Evolutionary conservation across 1,284 basidiomycete genomes (phyloP), one percentile per base, ranked within the genome.

Genomic region (Earliella scabrosa): DNA sequence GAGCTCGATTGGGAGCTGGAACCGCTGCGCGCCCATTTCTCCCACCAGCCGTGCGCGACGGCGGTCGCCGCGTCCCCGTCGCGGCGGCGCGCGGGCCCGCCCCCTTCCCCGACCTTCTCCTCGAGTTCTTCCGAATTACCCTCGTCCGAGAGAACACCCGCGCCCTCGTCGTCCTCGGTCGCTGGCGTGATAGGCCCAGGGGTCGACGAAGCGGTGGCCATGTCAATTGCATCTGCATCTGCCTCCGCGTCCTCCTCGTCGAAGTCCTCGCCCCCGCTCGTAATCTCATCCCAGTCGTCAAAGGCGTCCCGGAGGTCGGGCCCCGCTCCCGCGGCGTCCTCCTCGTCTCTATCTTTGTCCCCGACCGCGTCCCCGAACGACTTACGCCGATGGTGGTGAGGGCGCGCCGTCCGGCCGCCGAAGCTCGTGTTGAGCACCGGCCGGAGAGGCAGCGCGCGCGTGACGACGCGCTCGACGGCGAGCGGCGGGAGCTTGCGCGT

Each of bases 21-120:
- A 40, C 54, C 64, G 35, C 54, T 59, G 49, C 73, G 66, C 29
- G 72, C 77, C 81, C 82, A 90, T 59, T 74, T 78, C 23, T 80
- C 73, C 74, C 81, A 78, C 87, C 87, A 89, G 16, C 85, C 86
- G 41, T 74, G 74, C 43, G 81, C 79, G 34, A 88, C 83, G 24
- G 20, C n/a, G n/a, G n/a, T n/a, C n/a, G n/a, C 45, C 45, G 77
- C 73, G 34, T 70, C 69, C 47, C 76, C 34, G 59, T 54, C 32
- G 61, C 66, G n/a, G 56, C 63, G 27, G 55, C 50, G 24, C 53
- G 57, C 31, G 48, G 54, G 46, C 27, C 54, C 59, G 43, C 52
- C 56, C 21, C 56, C 63, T 50, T 38, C 50, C 31, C 49, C 55
- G 9, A 45, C 46, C 24, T 52, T 54, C 21, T 48, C 49, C 16